phyloP scores from a whole-genome alignment of 352 stramenopile genomes.

The Pythium periplocum region DNA sequence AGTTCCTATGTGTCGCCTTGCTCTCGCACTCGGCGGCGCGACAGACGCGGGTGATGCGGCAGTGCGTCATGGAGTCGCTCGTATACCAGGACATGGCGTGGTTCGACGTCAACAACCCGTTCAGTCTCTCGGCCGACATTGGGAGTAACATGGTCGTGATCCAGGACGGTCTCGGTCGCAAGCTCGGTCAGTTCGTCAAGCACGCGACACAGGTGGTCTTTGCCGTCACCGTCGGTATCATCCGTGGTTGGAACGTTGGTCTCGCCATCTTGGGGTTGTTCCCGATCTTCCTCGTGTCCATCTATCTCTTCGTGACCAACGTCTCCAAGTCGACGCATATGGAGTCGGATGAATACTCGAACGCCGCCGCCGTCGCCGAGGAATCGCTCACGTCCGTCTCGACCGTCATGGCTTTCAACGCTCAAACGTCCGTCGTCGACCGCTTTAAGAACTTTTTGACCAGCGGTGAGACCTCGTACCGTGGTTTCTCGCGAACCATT shows the following conservation, averaged over 20 bases:
- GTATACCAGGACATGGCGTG: not conserved
- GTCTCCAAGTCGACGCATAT: conserved; percentile 22
- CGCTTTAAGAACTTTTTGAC: conserved; percentile 16
- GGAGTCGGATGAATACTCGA: conserved; percentile 30
- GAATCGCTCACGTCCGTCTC: conserved; percentile 35
- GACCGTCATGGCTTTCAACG: conserved; percentile 34
- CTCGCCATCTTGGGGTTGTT: too few species aligned
- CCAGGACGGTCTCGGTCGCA: too few species aligned
- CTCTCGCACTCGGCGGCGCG: conserved; percentile 17
- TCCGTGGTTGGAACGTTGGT: too few species aligned
- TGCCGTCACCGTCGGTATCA: too few species aligned
- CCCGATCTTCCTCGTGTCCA: too few species aligned
- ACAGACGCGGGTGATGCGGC: conserved; percentile 17
- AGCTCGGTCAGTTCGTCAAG: too few species aligned
- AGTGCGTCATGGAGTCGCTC: conserved; percentile 16
- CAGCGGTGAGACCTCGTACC: conserved; percentile 15
- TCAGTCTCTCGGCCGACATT: too few species aligned
- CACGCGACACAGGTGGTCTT: too few species aligned
- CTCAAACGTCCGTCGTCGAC: conserved; percentile 8
- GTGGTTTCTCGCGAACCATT: conserved; percentile 14
- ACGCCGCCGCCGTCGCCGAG: conserved; percentile 32
- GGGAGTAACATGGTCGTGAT: too few species aligned
- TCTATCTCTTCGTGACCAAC: not conserved
- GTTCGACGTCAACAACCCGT: too few species aligned
- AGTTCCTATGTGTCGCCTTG: conserved; percentile 17